phyloP scores from a whole-genome alignment of 768 basidiomycete genomes.

The Ramaria rubella region DNA sequence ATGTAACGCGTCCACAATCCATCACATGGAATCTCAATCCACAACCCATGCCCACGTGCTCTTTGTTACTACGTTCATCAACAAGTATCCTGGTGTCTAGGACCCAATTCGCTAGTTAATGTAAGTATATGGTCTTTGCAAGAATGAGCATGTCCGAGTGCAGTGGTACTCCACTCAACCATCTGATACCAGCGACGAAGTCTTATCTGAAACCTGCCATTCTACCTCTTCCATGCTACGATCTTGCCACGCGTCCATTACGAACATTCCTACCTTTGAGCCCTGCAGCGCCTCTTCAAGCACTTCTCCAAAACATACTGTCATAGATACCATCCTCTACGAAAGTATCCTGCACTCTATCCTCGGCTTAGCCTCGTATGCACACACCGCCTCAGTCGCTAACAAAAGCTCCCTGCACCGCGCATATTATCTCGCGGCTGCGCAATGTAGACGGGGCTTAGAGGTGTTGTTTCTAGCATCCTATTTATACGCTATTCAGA shows the following conservation, averaged over 20 bases:
- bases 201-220: background rate
- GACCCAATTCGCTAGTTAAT: too few relatives aligned
- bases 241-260: background rate
- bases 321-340: slow-evolving; percentile 49
- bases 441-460: too few relatives aligned
- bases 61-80: too few relatives aligned
- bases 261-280: background rate
- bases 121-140: too few relatives aligned
- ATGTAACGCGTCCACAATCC: too few relatives aligned
- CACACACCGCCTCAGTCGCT: slow-evolving; percentile 30
- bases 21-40: too few relatives aligned
- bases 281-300: background rate
- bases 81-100: too few relatives aligned
- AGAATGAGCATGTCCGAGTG: too few relatives aligned
- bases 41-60: too few relatives aligned
- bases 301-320: slow-evolving; percentile 11
- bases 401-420: slow-evolving; percentile 58
- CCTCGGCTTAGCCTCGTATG: slow-evolving; percentile 52
- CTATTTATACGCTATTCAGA: too few relatives aligned
- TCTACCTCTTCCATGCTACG: background rate
- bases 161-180: background rate
- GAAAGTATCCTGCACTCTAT: slow-evolving; percentile 67
- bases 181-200: background rate
- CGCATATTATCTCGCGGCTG: slow-evolving; percentile 70
- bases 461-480: too few relatives aligned